Percentiles rank a stretch among this genome's conserved stretches.
Conservation (phyloP, 2,329 filamentous ascomycete species). For the Aspergillus ochraceus region DNA sequence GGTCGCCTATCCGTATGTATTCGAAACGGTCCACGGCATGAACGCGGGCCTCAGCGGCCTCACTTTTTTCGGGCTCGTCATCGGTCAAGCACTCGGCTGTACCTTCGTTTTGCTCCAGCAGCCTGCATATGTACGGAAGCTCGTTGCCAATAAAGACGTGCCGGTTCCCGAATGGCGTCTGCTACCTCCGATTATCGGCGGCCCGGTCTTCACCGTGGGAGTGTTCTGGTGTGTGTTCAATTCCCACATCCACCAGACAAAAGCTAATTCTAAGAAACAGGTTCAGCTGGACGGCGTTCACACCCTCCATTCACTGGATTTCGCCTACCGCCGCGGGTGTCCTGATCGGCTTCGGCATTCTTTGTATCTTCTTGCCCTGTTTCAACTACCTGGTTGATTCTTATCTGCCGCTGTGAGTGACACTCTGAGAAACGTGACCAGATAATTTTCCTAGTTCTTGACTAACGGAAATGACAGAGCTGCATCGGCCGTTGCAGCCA, state of each 20-base stretch:
- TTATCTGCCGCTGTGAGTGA: conserved; percentile 36
- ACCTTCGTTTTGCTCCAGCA: conserved; percentile 28
- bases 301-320: conserved; percentile 26
- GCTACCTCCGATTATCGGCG: conserved; percentile 25
- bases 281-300: conserved; percentile 34
- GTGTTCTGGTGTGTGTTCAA: conserved; percentile 31
- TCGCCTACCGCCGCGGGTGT: conserved; percentile 22
- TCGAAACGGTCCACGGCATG: conserved; percentile 31
- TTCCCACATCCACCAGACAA: too few species aligned
- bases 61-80: conserved; percentile 30
- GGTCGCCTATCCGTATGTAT: conserved; percentile 30
- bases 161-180: conserved; percentile 31
- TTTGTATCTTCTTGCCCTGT: conserved; percentile 30
- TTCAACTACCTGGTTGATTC: conserved; percentile 38
- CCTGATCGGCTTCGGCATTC: conserved; percentile 28
- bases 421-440: background rate
- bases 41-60: conserved; percentile 26
- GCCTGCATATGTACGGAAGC: conserved; percentile 22
- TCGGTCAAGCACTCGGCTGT: conserved; percentile 21
- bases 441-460: background rate
- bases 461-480: conserved; percentile 33
- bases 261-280: conserved; percentile 5
- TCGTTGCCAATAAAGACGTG: conserved; percentile 21
- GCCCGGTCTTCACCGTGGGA: conserved; percentile 31
- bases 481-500: conserved; percentile 53